Percentiles rank a stretch among this genome's conserved stretches.
phyloP scores from a whole-genome alignment of 1,139 yeast genomes.

The Schwanniomyces etchellsii region DNA sequence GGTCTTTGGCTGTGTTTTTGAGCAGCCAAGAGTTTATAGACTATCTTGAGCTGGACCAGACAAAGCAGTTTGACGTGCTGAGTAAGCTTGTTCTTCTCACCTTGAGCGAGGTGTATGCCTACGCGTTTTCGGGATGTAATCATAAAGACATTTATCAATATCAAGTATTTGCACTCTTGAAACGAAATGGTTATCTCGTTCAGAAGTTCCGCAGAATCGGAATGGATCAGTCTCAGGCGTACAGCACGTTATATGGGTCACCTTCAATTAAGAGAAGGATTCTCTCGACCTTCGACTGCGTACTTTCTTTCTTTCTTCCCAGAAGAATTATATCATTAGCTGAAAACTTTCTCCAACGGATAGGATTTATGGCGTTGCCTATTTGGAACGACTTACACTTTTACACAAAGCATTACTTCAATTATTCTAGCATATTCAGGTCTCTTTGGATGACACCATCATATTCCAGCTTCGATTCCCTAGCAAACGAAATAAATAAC shows the following conservation, averaged over 20 bases:
- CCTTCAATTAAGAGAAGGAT: neutral
- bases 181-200: constrained; percentile 75
- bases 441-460: constrained; percentile 31
- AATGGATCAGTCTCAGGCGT: constrained; percentile 8
- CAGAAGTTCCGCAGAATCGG: constrained; percentile 21
- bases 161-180: constrained; percentile 69
- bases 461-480: constrained; percentile 14
- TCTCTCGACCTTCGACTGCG: neutral
- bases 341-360: constrained; percentile 1
- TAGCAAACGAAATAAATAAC: constrained; percentile 7
- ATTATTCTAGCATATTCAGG: constrained; percentile 33
- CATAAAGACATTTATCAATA: constrained; percentile 48
- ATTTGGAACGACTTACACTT: constrained; percentile 12
- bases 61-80: constrained; percentile 20
- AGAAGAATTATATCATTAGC: neutral
- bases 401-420: constrained; percentile 26
- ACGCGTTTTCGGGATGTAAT: constrained; percentile 32
- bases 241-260: constrained; percentile 1
- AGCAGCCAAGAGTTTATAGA: constrained; percentile 13
- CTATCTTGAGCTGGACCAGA: constrained; percentile 10
- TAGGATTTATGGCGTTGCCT: constrained; percentile 10
- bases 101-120: constrained; percentile 61
- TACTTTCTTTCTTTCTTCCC: too few relatives aligned
- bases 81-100: constrained; percentile 39
- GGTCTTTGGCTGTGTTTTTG: constrained; percentile 58